Evolutionary conservation across 148 eudicot genomes (phyloP), one percentile per base, ranked within the genome.

Genomic region (Chenopodium berlandieri): DNA sequence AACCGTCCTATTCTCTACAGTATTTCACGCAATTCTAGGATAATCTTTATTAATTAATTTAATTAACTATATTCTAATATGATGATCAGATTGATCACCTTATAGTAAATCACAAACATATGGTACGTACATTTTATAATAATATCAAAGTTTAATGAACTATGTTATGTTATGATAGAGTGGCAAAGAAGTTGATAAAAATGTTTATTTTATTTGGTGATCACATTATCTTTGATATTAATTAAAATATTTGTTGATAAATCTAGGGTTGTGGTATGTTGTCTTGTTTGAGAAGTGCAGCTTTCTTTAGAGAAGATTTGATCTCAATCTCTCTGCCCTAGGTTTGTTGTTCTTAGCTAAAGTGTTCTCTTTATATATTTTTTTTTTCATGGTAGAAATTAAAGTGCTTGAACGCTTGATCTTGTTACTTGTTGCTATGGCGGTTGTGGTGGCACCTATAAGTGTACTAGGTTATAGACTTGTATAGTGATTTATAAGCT

Each of bases 241-340:
- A 14, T 14, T 32, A 67, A n/a, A 4, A 22, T 25, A 71, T 71
- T 1, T 62, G 27, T 1, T 62, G 27, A 62, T 62, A 71, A 69
- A 27, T 13, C 11, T 68, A 31, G 44, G 44, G 0, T 37, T 37
- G 74, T 46, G 23, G 16, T 50, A 74, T 48, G 77, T 74, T 48
- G 77, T 78, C 62, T 78, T 78, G 80, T 78, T 76, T 44, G 62
- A 44, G 80, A 78, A 46, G 80, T 44, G 80, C 80, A 65, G 73
- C 73, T 46, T 62, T 63, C 34, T 78, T 66, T 64, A n/a, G 10
- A 1, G 2, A 5, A 65, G 63, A 17, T 66, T 40, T 16, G 60
- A 65, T 78, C 56, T 78, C 32, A 46, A 67, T 31, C 37, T 67
- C 69, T 0, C 58, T 65, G 73, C n/a, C 71, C 40, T 9, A 67